These are phyloP conservation scores for Dendrobium nobile DNA, from an alignment of 106 monocot species.

Conservation along the genomic window DNA sequence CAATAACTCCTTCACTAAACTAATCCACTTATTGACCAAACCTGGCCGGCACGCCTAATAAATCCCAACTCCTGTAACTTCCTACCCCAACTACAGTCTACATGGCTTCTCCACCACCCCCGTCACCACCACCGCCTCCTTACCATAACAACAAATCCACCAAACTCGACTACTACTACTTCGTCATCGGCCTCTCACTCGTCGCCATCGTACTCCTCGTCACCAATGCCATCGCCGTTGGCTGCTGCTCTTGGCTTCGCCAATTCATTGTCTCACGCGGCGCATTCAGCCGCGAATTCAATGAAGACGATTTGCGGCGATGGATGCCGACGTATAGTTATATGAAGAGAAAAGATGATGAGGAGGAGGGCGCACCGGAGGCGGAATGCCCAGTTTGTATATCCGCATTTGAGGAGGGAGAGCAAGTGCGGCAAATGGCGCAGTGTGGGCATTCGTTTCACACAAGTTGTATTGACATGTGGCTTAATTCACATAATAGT, in stretches of 20 bases:
- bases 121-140: not conserved
- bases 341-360: not conserved
- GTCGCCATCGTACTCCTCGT: conserved; percentile 3
- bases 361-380: not conserved
- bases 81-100: not conserved
- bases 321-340: conserved; percentile 4
- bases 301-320: not conserved
- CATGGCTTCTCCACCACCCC: not conserved
- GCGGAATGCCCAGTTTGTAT: conserved; percentile 10
- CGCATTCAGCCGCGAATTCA: not conserved
- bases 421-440: conserved; percentile 12
- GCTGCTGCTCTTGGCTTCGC: conserved; percentile 9
- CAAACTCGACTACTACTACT: conserved; percentile 10
- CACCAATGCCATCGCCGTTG: conserved; percentile 10
- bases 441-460: conserved; percentile 11
- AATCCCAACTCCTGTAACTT: not conserved
- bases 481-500: conserved; percentile 8
- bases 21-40: too few relatives aligned
- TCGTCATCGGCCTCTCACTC: conserved; percentile 5
- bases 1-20: too few relatives aligned
- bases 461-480: conserved; percentile 11
- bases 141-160: not conserved
- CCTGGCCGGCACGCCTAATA: too few relatives aligned
- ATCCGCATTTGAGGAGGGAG: conserved; percentile 3
- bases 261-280: not conserved